Percentiles rank a stretch among this genome's conserved stretches.
These are phyloP conservation scores for Curvularia sp. DNA, from an alignment of 2,329 filamentous ascomycete genomes.

Conservation along the genomic window DNA sequence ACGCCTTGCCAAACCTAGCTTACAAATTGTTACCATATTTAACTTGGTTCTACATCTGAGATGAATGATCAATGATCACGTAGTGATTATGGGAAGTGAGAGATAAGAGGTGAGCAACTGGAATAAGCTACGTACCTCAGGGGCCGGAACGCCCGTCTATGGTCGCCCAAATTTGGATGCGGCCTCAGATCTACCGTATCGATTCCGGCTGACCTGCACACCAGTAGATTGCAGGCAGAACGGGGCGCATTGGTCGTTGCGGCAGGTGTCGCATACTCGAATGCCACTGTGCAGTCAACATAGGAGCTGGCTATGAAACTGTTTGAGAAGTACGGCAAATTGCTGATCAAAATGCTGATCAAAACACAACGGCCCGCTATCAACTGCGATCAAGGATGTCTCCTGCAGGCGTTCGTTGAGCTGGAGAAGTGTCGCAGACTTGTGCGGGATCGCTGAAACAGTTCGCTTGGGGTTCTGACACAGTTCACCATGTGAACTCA, in stretches of 20 bases:
- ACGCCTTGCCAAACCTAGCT: background rate
- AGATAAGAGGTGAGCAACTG: background rate
- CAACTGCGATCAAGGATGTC: constrained; percentile 8
- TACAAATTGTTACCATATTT: background rate
- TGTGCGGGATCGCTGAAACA: constrained; percentile 20
- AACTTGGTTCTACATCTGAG: background rate
- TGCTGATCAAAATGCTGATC: constrained; percentile 23
- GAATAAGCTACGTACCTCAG: background rate
- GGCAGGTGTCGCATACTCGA: constrained; percentile 25
- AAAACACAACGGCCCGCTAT: constrained; percentile 10
- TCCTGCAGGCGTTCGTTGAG: constrained; percentile 17
- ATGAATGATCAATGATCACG: background rate
- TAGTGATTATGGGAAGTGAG: background rate
- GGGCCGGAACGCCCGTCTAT: background rate
- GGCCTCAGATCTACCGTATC: constrained; percentile 1
- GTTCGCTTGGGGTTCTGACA: constrained; percentile 25
- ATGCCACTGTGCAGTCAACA: constrained; percentile 14
- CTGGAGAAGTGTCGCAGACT: constrained; percentile 18
- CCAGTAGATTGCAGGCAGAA: constrained; percentile 2
- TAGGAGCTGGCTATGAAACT: constrained; percentile 12
- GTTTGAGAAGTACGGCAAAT: constrained; percentile 26
- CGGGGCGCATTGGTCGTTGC: constrained; percentile 4
- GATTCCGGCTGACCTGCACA: background rate
- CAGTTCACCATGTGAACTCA: constrained; percentile 14
- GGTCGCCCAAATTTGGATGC: background rate